Conservation (phyloP, 2,329 filamentous ascomycete species). For the Pestalotiopsis sp. region DNA sequence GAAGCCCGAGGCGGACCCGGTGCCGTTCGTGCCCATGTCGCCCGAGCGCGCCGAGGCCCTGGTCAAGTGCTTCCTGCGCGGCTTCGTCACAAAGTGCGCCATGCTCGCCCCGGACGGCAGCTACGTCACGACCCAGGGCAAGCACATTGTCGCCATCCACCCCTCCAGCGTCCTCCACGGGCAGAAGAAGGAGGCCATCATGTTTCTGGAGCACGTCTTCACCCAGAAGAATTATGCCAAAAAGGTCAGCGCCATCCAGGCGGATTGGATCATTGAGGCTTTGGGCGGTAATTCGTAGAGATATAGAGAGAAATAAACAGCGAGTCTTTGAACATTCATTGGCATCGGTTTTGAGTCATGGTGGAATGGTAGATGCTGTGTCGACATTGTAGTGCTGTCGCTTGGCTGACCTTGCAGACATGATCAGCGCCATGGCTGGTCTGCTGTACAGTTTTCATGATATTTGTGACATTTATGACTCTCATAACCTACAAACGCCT, state of each 20-base stretch:
- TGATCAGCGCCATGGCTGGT: too few relatives aligned
- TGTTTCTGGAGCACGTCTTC: constrained; percentile 69
- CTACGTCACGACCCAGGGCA: constrained; percentile 62
- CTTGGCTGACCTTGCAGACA: too few relatives aligned
- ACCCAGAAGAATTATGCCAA: constrained; percentile 69
- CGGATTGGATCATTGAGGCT: constrained; percentile 11
- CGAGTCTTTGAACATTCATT: background rate
- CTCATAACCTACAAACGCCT: too few relatives aligned
- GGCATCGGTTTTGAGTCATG: background rate
- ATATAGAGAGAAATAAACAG: background rate
- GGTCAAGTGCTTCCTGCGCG: constrained; percentile 63
- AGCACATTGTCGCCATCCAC: constrained; percentile 63
- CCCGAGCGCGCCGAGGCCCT: constrained; percentile 57
- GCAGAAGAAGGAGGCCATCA: constrained; percentile 65
- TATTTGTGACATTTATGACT: too few relatives aligned
- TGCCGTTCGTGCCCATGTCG: constrained; percentile 55
- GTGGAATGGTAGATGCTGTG: too few relatives aligned
- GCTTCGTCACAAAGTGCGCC: constrained; percentile 63
- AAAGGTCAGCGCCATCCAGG: constrained; percentile 55
- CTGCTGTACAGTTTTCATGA: too few relatives aligned
- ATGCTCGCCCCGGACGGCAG: constrained; percentile 61
- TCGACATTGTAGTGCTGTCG: too few relatives aligned
- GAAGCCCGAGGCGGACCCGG: constrained; percentile 50
- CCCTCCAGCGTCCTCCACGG: constrained; percentile 65
- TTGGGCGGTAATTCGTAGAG: constrained; percentile 1